A percentile compares a stretch with the other conserved stretches of the same genome.
Evolutionary conservation across 2,329 filamentous ascomycete species (phyloP).

Genomic region (Venturia carpophila): DNA sequence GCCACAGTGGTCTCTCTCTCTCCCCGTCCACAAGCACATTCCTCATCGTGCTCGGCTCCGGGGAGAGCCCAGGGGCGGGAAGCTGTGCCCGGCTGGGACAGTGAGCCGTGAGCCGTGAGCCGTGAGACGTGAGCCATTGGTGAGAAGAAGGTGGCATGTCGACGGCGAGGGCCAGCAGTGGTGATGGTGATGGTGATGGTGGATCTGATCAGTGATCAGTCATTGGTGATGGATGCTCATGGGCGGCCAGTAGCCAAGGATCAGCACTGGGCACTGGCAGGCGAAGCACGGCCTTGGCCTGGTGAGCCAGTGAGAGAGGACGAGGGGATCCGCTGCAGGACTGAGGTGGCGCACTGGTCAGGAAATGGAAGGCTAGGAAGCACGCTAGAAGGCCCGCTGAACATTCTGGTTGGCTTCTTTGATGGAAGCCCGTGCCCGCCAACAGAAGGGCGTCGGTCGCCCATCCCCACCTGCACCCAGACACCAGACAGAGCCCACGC

Average conservation of each 20-base stretch:
- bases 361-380: not conserved
- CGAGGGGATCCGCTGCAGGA: not conserved
- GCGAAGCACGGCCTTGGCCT: not conserved
- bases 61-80: not conserved
- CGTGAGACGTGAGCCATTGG: not conserved
- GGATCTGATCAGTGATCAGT: not conserved
- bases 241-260: not conserved
- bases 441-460: not conserved
- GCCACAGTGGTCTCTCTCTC: not conserved
- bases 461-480: too few relatives aligned
- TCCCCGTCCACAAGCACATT: not conserved
- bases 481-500: too few relatives aligned
- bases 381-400: not conserved
- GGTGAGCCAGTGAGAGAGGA: not conserved
- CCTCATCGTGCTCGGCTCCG: not conserved
- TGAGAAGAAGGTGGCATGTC: not conserved
- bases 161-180: too few relatives aligned
- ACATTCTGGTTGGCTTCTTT: slow-evolving; percentile 2
- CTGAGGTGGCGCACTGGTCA: not conserved
- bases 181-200: too few relatives aligned
- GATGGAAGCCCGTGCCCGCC: not conserved
- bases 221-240: not conserved
- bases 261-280: not conserved
- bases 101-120: not conserved
- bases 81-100: not conserved